Evolutionary conservation across 805 yeast species (phyloP).

Genomic region (Candida palmyrensis): DNA sequence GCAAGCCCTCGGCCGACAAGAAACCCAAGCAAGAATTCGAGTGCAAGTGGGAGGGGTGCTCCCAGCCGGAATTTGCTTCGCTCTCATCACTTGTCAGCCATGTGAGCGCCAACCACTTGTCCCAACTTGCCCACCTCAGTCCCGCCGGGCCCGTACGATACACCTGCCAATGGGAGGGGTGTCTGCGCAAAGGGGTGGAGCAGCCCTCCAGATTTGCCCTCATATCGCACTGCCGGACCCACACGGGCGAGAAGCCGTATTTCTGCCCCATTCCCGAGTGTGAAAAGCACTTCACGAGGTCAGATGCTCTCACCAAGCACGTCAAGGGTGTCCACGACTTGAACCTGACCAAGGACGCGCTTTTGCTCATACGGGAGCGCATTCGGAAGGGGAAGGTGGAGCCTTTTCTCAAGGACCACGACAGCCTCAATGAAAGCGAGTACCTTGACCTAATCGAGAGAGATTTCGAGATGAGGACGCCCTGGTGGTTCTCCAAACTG

Average conservation of each 20-base stretch:
- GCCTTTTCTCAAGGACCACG: constrained; percentile 13
- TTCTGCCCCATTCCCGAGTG: constrained; percentile 67
- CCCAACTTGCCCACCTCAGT: constrained; percentile 14
- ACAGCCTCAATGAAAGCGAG: constrained; percentile 22
- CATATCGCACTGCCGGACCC: constrained; percentile 58
- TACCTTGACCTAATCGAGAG: constrained; percentile 24
- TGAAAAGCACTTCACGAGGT: constrained; percentile 49
- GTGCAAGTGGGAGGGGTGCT: constrained; percentile 33
- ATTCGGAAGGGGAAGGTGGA: constrained; percentile 24
- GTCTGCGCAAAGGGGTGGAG: constrained; percentile 45
- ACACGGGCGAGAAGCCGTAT: constrained; percentile 63
- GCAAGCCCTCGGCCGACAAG: neutral
- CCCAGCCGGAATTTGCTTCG: constrained; percentile 10
- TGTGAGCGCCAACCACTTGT: constrained; percentile 25
- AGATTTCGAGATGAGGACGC: constrained; percentile 30
- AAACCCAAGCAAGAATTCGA: constrained; percentile 6
- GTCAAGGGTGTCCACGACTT: constrained; percentile 56
- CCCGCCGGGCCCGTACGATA: constrained; percentile 19
- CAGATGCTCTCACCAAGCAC: constrained; percentile 63
- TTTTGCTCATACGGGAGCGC: constrained; percentile 23
- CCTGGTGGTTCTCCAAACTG: constrained; percentile 38
- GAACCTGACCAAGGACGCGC: constrained; percentile 32
- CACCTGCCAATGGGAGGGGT: constrained; percentile 58
- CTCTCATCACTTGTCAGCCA: constrained; percentile 28
- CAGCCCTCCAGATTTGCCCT: constrained; percentile 56